These are phyloP conservation scores for Mayamaea pseudoterrestris DNA, from an alignment of 108 stramenopile genomes.

Conservation along the genomic window DNA sequence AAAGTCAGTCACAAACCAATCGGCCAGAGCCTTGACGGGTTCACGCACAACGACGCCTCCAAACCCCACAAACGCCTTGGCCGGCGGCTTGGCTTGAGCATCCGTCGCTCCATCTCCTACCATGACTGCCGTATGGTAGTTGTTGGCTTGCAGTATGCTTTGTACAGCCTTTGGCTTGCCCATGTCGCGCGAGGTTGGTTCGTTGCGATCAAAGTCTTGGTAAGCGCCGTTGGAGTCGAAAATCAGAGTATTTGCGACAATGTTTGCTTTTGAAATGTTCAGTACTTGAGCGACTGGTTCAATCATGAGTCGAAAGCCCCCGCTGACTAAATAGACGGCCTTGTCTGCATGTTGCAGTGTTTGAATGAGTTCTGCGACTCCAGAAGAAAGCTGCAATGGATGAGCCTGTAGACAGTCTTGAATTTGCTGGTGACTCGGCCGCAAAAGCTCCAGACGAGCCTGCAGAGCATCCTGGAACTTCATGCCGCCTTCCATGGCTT, in stretches of 20 bases:
- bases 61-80: slow-evolving; percentile 93
- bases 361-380: slow-evolving; percentile 60
- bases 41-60: slow-evolving; percentile 88
- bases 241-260: slow-evolving; percentile 90
- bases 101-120: slow-evolving; percentile 99
- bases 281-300: slow-evolving; percentile 82
- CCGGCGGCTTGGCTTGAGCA: slow-evolving; percentile 97
- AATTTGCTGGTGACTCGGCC: slow-evolving; percentile 60
- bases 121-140: slow-evolving; percentile 83
- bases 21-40: slow-evolving; percentile 76
- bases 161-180: slow-evolving; percentile 89
- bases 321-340: slow-evolving; percentile 89
- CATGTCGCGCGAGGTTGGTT: slow-evolving; percentile 86
- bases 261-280: slow-evolving; percentile 47
- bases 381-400: slow-evolving; percentile 71
- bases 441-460: slow-evolving; percentile 79
- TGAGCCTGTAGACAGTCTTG: slow-evolving; percentile 50
- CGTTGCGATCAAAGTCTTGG: slow-evolving; percentile 77
- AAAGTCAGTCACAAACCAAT: slow-evolving; percentile 94
- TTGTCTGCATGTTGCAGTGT: slow-evolving; percentile 60
- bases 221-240: slow-evolving; percentile 75
- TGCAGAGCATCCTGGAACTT: slow-evolving; percentile 94
- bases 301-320: slow-evolving; percentile 98
- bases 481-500: slow-evolving; percentile 94
- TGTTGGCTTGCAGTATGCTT: slow-evolving; percentile 36